Conservation (phyloP, 2,329 filamentous ascomycete genomes). For the Aspergillus hortae region DNA sequence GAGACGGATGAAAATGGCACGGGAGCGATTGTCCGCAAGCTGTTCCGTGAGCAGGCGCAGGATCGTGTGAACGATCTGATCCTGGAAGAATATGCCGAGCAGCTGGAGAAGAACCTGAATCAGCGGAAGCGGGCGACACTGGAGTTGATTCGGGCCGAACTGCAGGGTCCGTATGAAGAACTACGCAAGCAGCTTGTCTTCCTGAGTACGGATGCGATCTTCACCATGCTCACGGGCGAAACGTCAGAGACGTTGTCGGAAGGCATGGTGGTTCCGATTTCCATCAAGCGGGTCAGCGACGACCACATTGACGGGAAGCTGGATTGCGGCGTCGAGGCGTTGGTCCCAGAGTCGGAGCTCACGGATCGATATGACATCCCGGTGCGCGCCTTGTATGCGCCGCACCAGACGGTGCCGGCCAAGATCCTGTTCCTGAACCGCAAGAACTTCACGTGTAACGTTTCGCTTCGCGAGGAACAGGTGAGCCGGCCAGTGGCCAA, state of each 20-base stretch:
- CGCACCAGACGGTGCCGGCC: conserved; percentile 80
- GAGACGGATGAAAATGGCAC: conserved; percentile 87
- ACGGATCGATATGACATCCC: conserved; percentile 66
- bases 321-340: conserved; percentile 89
- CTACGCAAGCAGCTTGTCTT: conserved; percentile 74
- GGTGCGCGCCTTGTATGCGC: conserved; percentile 69
- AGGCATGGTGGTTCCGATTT: conserved; percentile 89
- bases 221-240: conserved; percentile 95
- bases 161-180: conserved; percentile 92
- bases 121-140: conserved; percentile 93
- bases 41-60: conserved; percentile 91
- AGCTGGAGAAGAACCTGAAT: conserved; percentile 87
- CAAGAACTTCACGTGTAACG: conserved; percentile 76
- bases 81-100: conserved; percentile 93
- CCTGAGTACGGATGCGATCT: conserved; percentile 73
- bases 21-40: conserved; percentile 85
- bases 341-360: conserved; percentile 77
- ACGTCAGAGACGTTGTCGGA: conserved; percentile 77
- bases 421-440: conserved; percentile 86
- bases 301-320: conserved; percentile 92
- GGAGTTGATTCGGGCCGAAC: conserved; percentile 90
- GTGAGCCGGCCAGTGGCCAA: conserved; percentile 69
- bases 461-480: conserved; percentile 79
- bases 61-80: conserved; percentile 96
- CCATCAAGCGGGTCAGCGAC: conserved; percentile 81